These are phyloP conservation scores for Vickermania spadyakhi DNA, from an alignment of 208 protist species.

Conservation along the genomic window DNA sequence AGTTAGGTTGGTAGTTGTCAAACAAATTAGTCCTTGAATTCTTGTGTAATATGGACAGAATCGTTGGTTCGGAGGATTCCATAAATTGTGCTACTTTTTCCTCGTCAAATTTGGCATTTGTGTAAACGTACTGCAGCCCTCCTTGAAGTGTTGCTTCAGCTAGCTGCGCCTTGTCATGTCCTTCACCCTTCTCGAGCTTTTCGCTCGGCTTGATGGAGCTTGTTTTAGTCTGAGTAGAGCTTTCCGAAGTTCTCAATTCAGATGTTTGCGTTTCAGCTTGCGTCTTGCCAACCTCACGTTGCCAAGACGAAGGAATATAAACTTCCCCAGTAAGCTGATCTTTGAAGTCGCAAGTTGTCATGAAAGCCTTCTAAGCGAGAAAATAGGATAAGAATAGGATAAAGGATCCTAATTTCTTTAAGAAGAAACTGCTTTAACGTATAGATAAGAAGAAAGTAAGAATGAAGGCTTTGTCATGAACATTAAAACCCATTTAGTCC, in stretches of 20 bases:
- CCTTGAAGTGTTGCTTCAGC: constrained; percentile 41
- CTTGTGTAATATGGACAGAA: constrained; percentile 54
- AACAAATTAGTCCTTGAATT: constrained; percentile 65
- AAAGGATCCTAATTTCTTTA: background rate
- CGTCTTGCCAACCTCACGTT: constrained; percentile 18
- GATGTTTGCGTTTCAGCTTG: constrained; percentile 44
- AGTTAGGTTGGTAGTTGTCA: constrained; percentile 81
- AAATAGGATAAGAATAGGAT: background rate
- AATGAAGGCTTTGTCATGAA: background rate
- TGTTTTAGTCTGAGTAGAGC: constrained; percentile 53
- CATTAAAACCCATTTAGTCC: no score
- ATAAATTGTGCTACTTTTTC: constrained; percentile 56
- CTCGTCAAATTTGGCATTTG: constrained; percentile 33
- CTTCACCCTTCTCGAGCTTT: constrained; percentile 56
- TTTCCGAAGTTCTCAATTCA: constrained; percentile 14
- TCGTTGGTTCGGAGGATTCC: constrained; percentile 27
- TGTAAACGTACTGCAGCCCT: constrained; percentile 80
- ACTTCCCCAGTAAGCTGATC: constrained; percentile 70
- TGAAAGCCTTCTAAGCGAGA: constrained; percentile 15
- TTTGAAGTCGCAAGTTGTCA: constrained; percentile 57
- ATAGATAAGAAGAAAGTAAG: background rate
- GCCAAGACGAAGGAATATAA: constrained; percentile 47
- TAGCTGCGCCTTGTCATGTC: constrained; percentile 28
- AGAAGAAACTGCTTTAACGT: background rate
- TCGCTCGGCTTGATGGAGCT: constrained; percentile 49